A percentile compares a stretch with the other conserved stretches of the same genome.
Conservation (phyloP, 2,329 filamentous ascomycete species). For the Fonsecaea nubica region DNA sequence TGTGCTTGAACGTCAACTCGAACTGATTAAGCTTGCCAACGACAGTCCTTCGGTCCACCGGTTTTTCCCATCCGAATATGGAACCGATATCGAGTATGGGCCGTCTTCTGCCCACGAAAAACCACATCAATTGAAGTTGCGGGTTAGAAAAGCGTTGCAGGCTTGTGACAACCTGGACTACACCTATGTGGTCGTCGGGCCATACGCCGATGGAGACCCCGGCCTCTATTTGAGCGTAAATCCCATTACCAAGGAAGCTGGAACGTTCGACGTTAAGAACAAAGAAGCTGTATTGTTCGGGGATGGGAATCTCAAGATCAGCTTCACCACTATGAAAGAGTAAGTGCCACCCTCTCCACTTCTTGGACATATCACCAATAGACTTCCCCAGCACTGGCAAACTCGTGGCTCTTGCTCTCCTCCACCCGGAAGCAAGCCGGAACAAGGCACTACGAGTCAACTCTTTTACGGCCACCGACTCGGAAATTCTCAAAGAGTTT, state of each 20-base stretch:
- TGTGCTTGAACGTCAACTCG: conserved; percentile 65
- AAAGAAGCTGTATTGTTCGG: conserved; percentile 68
- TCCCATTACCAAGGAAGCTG: conserved; percentile 48
- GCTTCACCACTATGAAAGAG: conserved; percentile 75
- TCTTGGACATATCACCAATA: neutral
- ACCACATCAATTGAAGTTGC: conserved; percentile 72
- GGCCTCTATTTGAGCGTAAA: conserved; percentile 63
- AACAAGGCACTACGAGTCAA: conserved; percentile 70
- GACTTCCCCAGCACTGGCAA: conserved; percentile 59
- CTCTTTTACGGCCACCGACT: conserved; percentile 70
- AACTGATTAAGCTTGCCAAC: conserved; percentile 66
- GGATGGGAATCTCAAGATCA: conserved; percentile 66
- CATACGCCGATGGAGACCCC: conserved; percentile 62
- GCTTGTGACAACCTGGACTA: conserved; percentile 58
- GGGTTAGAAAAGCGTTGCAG: conserved; percentile 67
- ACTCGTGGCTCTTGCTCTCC: conserved; percentile 67
- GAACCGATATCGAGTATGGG: conserved; percentile 68
- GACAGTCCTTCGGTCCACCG: conserved; percentile 59
- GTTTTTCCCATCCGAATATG: conserved; percentile 73
- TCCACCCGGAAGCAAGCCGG: conserved; percentile 60
- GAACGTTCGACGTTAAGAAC: conserved; percentile 64
- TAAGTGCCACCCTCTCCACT: conserved; percentile 48
- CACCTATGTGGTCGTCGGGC: conserved; percentile 73
- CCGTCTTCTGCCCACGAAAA: conserved; percentile 64
- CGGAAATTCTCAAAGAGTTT: conserved; percentile 68